A percentile compares a stretch with the other conserved stretches of the same genome.
Conservation (phyloP, 2,329 filamentous ascomycete species). For the Bipolaris victoriae region DNA sequence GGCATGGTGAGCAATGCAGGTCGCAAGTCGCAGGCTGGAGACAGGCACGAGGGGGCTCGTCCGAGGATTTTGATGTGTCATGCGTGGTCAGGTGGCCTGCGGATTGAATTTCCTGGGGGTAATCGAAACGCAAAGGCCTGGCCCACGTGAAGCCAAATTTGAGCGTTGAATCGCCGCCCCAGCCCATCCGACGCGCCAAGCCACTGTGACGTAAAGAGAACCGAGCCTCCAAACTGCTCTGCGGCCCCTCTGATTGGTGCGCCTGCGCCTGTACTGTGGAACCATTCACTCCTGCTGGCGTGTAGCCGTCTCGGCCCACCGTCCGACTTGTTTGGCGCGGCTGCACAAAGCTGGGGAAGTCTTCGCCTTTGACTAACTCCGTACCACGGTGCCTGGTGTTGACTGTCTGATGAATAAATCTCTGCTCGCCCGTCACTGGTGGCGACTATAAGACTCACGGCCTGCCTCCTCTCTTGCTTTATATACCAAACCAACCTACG, state of each 20-base stretch:
- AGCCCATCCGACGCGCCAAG: constrained; percentile 19
- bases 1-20: constrained; percentile 19
- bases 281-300: constrained; percentile 16
- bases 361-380: constrained; percentile 42
- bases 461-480: constrained; percentile 14
- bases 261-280: background rate
- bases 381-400: constrained; percentile 35
- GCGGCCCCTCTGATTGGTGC: constrained; percentile 23
- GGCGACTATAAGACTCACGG: constrained; percentile 37
- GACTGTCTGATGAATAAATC: constrained; percentile 35
- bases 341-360: constrained; percentile 33
- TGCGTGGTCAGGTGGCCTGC: constrained; percentile 18
- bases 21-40: constrained; percentile 13
- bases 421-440: constrained; percentile 20
- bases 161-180: constrained; percentile 22
- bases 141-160: constrained; percentile 23
- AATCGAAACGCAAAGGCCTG: constrained; percentile 19
- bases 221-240: constrained; percentile 27
- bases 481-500: constrained; percentile 11
- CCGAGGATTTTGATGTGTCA: constrained; percentile 43
- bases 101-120: constrained; percentile 25
- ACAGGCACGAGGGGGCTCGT: constrained; percentile 34
- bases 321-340: constrained; percentile 36
- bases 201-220: constrained; percentile 34
- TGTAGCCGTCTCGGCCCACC: constrained; percentile 31